Evolutionary conservation across 768 basidiomycete species (phyloP), one percentile per base, ranked within the genome.

Genomic region (Fistulinella prunicolor): DNA sequence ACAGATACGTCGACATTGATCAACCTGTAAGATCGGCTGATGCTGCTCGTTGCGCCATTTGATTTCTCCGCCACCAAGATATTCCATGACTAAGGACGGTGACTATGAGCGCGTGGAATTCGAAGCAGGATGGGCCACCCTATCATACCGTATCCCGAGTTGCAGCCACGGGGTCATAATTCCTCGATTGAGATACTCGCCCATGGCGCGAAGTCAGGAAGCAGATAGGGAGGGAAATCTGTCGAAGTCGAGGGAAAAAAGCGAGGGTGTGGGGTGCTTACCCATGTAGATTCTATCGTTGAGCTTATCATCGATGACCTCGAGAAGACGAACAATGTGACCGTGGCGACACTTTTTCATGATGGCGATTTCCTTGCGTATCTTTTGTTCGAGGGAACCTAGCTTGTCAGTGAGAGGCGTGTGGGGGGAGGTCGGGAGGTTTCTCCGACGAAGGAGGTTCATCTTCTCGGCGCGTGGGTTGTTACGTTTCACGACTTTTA

Each of bases 321-420:
- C 94, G 57, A 83, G 82, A 47, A 99, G 77, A 53, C 86, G 77
- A 10, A 97, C 93, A 49, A 96, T 84, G 64, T 96, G 85, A 0
- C 88, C 85, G 62, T 96, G 93, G 39, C 84, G 74, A 60, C 90
- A 86, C 64, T 96, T 94, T 75, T 97, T 98, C 91, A 99, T 96
- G 67, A 98, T 94, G 3, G 96, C 96, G 50, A 98, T 94, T 71
- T 98, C 95, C 67, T 85, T 86, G 56, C 83, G 78, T 53, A 96
- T 92, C 71, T 92, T 91, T 54, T 82, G 77, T 62, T 92, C 91
- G 24, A 82, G 82, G 20, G 81, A 85, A 48, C 79, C 76, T 35
- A 87, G 77, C 51, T 78, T 78, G 66, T 87, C 85, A 4, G 77
- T 78, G n/a, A 89, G 69, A 21, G 81, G 76, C 0, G 76, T 70